Base-by-base conservation (phyloP, 2,329 filamentous ascomycete genomes). In the Curvularia hawaiiensis region DNA sequence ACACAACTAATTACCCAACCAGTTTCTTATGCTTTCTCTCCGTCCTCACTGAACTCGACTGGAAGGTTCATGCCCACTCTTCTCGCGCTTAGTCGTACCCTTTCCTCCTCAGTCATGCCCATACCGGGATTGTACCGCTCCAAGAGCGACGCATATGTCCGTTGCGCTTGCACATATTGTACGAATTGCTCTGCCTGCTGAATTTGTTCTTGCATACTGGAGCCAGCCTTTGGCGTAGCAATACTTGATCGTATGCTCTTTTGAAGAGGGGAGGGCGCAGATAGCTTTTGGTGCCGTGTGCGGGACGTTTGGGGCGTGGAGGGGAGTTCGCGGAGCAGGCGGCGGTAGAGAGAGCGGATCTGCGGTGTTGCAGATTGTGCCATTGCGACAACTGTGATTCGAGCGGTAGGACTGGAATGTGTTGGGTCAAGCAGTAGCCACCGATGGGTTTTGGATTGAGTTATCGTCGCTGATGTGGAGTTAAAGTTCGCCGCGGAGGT, bases 71-170 rank as follows among this genome's bases (percentile, higher is more conserved):
- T 92, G 18, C 94, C 95, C 40, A 98, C 92, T 73, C 91, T 86
- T 77, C 92, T 82, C 9, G 95, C 95, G 52, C 90, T 90, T 80
- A 97, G 80, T 56, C 91, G 81, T 41, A 97, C 88, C 59, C 91
- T 84, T 80, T 98, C 93, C 73, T 88, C 83, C 78, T 96, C 89
- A 64, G 90, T 87, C 89, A 97, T 91, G 65, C 86, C 85, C 87
- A 96, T 91, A 18, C 93, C 92, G 0, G 92, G 92, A 76, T 98
- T 98, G 79, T 99, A 98, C 67, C 93, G 84, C 78, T 97, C 93
- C 38, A 98, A 76, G 43, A 98, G 79, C 16, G 86, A 88, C 26
- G 86, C 84, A 75, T 98, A 97, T 73, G 86, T 85, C 51, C 93
- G 83, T 80, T 99, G 95, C n/a, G 93, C 89, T 67, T 86, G 86